Percentiles rank a stretch among this genome's conserved stretches.
Conservation (phyloP, 2,329 filamentous ascomycete species). For the Septoria petroselini region DNA sequence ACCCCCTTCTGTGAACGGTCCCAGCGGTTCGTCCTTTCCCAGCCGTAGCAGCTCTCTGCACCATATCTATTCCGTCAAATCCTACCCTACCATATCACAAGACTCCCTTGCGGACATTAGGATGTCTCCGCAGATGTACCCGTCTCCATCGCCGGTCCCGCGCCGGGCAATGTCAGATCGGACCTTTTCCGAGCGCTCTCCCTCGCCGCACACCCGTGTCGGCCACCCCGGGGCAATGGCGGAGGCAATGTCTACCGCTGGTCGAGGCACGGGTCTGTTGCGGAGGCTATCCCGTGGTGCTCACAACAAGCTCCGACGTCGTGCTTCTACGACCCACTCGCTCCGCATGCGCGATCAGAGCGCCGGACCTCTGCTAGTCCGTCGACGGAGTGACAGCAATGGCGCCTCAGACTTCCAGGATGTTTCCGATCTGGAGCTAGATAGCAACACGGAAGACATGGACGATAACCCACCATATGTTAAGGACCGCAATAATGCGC, state of each 20-base stretch:
- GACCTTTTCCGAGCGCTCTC: constrained; percentile 48
- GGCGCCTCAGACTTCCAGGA: constrained; percentile 56
- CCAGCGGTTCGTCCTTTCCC: constrained; percentile 20
- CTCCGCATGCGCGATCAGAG: constrained; percentile 76
- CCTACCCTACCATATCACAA: constrained; percentile 23
- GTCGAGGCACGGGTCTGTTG: constrained; percentile 64
- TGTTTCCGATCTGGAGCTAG: constrained; percentile 51
- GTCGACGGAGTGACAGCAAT: constrained; percentile 85
- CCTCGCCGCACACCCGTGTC: constrained; percentile 49
- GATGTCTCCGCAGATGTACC: constrained; percentile 28
- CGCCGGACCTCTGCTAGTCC: constrained; percentile 81
- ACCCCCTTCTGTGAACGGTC: constrained; percentile 17
- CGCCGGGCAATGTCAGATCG: constrained; percentile 30
- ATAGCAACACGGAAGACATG: constrained; percentile 53
- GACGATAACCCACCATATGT: constrained; percentile 31
- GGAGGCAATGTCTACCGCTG: constrained; percentile 53
- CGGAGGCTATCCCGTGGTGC: constrained; percentile 81
- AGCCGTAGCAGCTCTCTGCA: constrained; percentile 42
- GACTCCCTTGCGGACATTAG: constrained; percentile 27
- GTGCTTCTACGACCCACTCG: constrained; percentile 73
- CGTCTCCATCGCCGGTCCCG: constrained; percentile 27
- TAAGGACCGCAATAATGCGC: constrained; percentile 39
- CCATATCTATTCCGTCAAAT: constrained; percentile 26
- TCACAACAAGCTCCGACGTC: constrained; percentile 66
- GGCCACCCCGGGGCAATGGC: constrained; percentile 57